A percentile compares a stretch with the other conserved stretches of the same genome.
Evolutionary conservation across 208 protist genomes (phyloP).

Genomic region (Herpetomonas muscarum): DNA sequence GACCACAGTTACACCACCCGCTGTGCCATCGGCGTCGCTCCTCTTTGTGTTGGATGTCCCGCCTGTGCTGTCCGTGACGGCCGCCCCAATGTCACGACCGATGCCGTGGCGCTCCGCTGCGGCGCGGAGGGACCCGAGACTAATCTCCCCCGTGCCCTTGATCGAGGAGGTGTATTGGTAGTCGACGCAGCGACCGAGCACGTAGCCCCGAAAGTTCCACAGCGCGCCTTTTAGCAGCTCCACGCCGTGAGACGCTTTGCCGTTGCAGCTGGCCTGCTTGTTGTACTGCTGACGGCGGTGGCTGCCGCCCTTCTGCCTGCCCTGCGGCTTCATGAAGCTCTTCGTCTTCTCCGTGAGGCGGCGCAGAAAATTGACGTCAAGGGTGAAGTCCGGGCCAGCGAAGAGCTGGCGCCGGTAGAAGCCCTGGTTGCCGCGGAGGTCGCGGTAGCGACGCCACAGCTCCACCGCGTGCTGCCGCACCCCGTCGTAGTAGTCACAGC

Average conservation of each 20-base stretch:
- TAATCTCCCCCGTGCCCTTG: constrained; percentile 10
- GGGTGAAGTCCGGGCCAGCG: constrained; percentile 20
- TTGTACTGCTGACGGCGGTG: too few relatives aligned
- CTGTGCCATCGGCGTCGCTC: constrained; percentile 4
- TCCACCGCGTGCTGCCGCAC: constrained; percentile 27
- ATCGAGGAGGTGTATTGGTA: constrained; percentile 39
- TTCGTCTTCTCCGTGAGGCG: constrained; percentile 21
- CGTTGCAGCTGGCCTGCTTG: constrained; percentile 9
- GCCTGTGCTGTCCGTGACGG: neutral
- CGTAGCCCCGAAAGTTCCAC: constrained; percentile 60
- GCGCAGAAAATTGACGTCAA: constrained; percentile 72
- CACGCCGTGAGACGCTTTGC: constrained; percentile 27
- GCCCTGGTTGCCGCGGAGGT: constrained; percentile 62
- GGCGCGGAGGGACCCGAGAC: constrained; percentile 27
- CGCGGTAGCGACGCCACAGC: constrained; percentile 70
- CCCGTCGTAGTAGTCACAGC: constrained; percentile 81
- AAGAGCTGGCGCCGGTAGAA: constrained; percentile 53
- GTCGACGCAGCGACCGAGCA: constrained; percentile 51
- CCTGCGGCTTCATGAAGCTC: neutral
- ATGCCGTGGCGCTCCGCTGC: constrained; percentile 30
- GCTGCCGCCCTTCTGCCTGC: constrained; percentile 10
- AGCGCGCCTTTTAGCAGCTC: constrained; percentile 59
- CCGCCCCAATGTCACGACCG: constrained; percentile 15
- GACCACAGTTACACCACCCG: too few relatives aligned
- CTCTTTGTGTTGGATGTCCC: neutral